Percentiles rank a stretch among this genome's conserved stretches.
Conservation (phyloP, 176 grass and related monocot genomes). For the Carex cristatella region DNA sequence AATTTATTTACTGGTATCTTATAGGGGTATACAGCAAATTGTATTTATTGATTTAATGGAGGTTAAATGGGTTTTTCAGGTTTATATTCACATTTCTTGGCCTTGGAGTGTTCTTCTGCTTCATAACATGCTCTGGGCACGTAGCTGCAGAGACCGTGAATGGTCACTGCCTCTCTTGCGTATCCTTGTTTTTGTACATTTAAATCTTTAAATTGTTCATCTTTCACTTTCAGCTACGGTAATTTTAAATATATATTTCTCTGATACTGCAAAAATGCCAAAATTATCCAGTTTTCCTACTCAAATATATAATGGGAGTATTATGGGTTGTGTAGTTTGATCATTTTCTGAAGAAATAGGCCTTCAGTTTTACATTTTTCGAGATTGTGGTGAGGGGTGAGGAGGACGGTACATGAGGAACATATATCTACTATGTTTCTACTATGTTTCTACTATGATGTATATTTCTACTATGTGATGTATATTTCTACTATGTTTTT, state of each 20-base stretch:
- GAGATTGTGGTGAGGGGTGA: background rate
- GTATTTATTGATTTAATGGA: slow-evolving; percentile 2
- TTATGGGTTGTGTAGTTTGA: background rate
- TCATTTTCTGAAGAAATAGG: background rate
- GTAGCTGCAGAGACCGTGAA: slow-evolving; percentile 82
- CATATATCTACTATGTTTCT: background rate
- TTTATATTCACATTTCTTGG: slow-evolving; percentile 82
- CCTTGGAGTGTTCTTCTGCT: slow-evolving; percentile 61
- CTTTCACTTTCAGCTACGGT: background rate
- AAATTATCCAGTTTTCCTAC: background rate
- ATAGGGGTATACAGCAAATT: background rate
- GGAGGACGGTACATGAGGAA: background rate
- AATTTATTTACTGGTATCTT: background rate
- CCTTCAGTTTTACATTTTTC: too few relatives aligned
- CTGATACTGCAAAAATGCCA: background rate
- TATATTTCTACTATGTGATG: background rate
- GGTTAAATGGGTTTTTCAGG: slow-evolving; percentile 38
- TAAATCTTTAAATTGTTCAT: background rate
- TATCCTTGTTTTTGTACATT: slow-evolving; percentile 52
- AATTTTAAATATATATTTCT: background rate
- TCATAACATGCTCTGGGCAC: slow-evolving; percentile 82
- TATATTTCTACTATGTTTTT: background rate
- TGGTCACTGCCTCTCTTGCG: slow-evolving; percentile 73
- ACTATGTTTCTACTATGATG: background rate
- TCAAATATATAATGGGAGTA: background rate